These are phyloP conservation scores for Aspergillus arachidicola DNA, from an alignment of 2,329 filamentous ascomycete genomes.

Conservation along the genomic window DNA sequence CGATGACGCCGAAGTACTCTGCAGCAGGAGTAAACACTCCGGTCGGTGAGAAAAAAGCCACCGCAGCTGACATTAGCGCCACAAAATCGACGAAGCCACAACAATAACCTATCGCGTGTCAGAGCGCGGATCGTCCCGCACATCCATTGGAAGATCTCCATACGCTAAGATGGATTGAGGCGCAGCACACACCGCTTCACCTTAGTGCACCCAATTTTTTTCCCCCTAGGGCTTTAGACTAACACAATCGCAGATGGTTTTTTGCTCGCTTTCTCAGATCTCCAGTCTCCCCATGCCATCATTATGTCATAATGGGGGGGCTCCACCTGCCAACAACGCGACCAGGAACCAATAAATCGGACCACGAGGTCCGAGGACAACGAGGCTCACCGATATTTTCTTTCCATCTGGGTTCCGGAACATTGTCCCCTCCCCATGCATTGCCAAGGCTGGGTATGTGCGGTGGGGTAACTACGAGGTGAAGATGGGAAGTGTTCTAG, in stretches of 20 bases:
- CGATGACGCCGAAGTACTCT: no score
- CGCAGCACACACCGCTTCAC: slow-evolving; percentile 26
- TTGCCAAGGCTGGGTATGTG: slow-evolving; percentile 3
- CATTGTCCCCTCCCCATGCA: slow-evolving; percentile 11
- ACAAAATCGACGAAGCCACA: slow-evolving; percentile 25
- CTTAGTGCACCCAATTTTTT: not conserved
- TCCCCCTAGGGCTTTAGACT: not conserved
- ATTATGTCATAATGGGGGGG: slow-evolving; percentile 4
- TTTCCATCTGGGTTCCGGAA: slow-evolving; percentile 14
- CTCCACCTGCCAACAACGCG: slow-evolving; percentile 13
- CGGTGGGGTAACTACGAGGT: not conserved
- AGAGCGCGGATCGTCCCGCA: slow-evolving; percentile 20
- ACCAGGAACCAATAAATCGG: slow-evolving; percentile 13
- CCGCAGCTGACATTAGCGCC: slow-evolving; percentile 16
- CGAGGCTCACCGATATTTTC: slow-evolving; percentile 14
- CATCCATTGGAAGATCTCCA: slow-evolving; percentile 22
- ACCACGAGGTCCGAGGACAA: slow-evolving; percentile 6
- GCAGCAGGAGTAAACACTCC: not conserved
- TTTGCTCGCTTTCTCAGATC: not conserved
- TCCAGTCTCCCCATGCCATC: not conserved
- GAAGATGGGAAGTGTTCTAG: not conserved
- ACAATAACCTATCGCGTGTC: slow-evolving; percentile 19
- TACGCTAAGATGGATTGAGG: slow-evolving; percentile 17
- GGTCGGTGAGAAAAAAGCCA: slow-evolving; percentile 22
- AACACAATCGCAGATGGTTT: not conserved